These are phyloP conservation scores for Elaeis guineensis DNA, from an alignment of 176 grass and related monocot genomes.

Conservation along the genomic window DNA sequence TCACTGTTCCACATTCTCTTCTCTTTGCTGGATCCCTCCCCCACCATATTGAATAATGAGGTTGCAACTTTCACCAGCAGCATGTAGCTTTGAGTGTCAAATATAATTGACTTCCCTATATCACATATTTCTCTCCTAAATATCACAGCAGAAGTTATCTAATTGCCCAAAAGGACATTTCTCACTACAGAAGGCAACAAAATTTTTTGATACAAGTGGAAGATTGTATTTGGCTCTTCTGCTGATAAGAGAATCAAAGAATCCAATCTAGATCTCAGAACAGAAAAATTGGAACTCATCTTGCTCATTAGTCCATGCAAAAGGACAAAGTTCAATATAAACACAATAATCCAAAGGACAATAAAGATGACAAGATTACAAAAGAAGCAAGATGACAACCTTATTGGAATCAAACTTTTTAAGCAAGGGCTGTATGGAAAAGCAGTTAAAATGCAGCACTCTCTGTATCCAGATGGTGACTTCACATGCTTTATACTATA, in stretches of 20 bases:
- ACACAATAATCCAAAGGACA: too few species aligned
- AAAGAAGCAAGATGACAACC: constrained; percentile 11
- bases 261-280: constrained; percentile 82
- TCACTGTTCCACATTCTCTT: constrained; percentile 13
- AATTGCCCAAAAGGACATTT: neutral
- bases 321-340: neutral
- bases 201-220: constrained; percentile 34
- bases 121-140: neutral
- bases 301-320: constrained; percentile 23
- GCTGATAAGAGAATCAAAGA: constrained; percentile 75
- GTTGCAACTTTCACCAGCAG: too few species aligned
- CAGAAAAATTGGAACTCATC: constrained; percentile 10
- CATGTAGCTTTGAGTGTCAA: constrained; percentile 17
- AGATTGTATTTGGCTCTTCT: constrained; percentile 62
- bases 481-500: neutral
- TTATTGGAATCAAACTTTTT: neutral
- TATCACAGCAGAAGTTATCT: neutral
- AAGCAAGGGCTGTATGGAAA: neutral
- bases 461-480: neutral
- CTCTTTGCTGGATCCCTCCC: constrained; percentile 57
- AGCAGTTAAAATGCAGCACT: neutral
- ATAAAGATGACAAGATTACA: constrained; percentile 5
- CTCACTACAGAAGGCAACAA: constrained; percentile 2
- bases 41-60: constrained; percentile 32
- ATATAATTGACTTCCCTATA: neutral